Percentiles rank a stretch among this genome's conserved stretches.
Evolutionary conservation across 441 rosid genomes (phyloP).

Genomic region (Euphorbia celastroides): DNA sequence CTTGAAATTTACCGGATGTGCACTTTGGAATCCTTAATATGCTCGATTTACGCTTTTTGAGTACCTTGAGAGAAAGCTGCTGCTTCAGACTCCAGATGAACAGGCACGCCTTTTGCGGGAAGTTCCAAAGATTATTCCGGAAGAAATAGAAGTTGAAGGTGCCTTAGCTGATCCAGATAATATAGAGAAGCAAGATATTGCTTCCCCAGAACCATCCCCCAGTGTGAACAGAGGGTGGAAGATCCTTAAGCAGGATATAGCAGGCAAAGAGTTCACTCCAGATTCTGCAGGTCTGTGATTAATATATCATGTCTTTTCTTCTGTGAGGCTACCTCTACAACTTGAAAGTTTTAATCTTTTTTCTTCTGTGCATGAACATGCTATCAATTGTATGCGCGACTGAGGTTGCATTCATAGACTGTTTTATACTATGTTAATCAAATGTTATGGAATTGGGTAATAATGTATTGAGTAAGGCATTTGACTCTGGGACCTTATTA

Average conservation of each 20-base stretch:
- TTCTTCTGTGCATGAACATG: not conserved
- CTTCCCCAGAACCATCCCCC: slow-evolving; percentile 28
- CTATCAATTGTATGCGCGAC: not conserved
- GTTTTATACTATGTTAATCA: not conserved
- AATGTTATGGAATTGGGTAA: not conserved
- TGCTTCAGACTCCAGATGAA: slow-evolving; percentile 63
- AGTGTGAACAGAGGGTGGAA: slow-evolving; percentile 24
- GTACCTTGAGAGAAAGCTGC: slow-evolving; percentile 66
- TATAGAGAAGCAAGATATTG: slow-evolving; percentile 28
- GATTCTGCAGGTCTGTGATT: slow-evolving; percentile 35
- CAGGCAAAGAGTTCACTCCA: slow-evolving; percentile 18
- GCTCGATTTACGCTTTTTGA: slow-evolving; percentile 47
- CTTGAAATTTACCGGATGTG: not conserved
- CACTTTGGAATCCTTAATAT: slow-evolving; percentile 48
- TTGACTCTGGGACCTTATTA: not conserved
- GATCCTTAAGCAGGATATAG: slow-evolving; percentile 23
- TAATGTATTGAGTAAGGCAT: not conserved
- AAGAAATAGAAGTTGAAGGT: slow-evolving; percentile 43
- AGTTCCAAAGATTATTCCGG: slow-evolving; percentile 64
- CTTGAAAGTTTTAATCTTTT: not conserved
- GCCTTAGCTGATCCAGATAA: slow-evolving; percentile 24
- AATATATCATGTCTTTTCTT: slow-evolving; percentile 12
- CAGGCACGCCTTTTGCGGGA: slow-evolving; percentile 51
- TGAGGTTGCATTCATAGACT: slow-evolving; percentile 1
- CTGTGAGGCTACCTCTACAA: not conserved